These are phyloP conservation scores for Ganoderma lucidum DNA, from an alignment of 1,284 basidiomycete species.

Conservation along the genomic window DNA sequence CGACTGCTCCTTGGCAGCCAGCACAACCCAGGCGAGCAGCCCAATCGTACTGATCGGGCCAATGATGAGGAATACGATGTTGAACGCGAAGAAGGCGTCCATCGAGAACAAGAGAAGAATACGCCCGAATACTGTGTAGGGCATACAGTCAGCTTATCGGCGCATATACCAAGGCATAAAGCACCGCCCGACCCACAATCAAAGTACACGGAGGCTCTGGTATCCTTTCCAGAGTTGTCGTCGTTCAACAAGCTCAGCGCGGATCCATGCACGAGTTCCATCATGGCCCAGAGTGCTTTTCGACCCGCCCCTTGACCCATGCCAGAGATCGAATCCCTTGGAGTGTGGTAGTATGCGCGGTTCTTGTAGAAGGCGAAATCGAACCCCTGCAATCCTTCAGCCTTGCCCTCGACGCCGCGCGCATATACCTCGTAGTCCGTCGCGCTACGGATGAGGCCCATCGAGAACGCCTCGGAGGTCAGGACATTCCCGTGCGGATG, in stretches of 20 bases:
- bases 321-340: conserved; percentile 57
- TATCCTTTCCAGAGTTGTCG: conserved; percentile 39
- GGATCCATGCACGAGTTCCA: conserved; percentile 66
- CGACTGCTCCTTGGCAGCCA: conserved; percentile 32
- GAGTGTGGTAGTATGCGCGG: conserved; percentile 76
- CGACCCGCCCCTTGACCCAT: conserved; percentile 56
- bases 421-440: conserved; percentile 77
- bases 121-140: conserved; percentile 63
- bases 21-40: conserved; percentile 45
- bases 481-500: conserved; percentile 76
- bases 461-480: conserved; percentile 69
- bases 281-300: conserved; percentile 76
- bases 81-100: conserved; percentile 57
- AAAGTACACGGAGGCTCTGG: conserved; percentile 64
- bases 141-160: neutral
- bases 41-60: conserved; percentile 64
- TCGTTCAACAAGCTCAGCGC: conserved; percentile 61
- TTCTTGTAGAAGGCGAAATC: conserved; percentile 80
- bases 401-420: conserved; percentile 30
- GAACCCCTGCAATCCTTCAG: conserved; percentile 63
- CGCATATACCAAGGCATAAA: neutral
- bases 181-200: conserved; percentile 59
- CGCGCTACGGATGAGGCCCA: conserved; percentile 64
- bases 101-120: conserved; percentile 63
- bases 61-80: conserved; percentile 65